Conservation (phyloP, 805 yeast species). For the Priceomyces medius region DNA sequence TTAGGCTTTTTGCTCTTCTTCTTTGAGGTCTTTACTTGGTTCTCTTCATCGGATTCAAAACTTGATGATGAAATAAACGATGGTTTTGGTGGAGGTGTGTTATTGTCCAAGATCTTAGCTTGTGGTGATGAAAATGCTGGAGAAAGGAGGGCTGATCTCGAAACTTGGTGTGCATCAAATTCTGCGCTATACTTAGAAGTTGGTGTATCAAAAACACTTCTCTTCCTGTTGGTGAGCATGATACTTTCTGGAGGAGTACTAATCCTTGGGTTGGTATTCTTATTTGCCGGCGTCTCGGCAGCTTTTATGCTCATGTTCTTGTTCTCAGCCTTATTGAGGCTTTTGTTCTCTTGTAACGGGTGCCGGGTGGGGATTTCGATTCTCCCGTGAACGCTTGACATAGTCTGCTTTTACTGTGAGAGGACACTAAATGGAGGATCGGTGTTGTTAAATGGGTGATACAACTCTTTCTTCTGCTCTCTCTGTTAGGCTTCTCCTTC, state of each 20-base stretch:
- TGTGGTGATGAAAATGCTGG: slow-evolving; percentile 53
- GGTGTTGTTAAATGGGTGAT: background rate
- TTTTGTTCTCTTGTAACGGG: slow-evolving; percentile 1
- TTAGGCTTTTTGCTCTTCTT: slow-evolving; percentile 28
- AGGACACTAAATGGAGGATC: background rate
- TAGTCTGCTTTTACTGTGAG: background rate
- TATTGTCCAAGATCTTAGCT: slow-evolving; percentile 10
- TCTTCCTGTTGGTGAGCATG: slow-evolving; percentile 13
- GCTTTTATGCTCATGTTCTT: slow-evolving; percentile 3
- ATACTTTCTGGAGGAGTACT: slow-evolving; percentile 39
- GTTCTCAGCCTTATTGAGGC: slow-evolving; percentile 1
- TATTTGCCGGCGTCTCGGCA: slow-evolving; percentile 27
- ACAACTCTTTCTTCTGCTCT: background rate
- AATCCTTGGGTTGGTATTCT: slow-evolving; percentile 20
- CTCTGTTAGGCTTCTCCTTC: background rate
- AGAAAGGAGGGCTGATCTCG: slow-evolving; percentile 25
- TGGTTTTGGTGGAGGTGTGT: slow-evolving; percentile 13
- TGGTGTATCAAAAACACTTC: slow-evolving; percentile 10
- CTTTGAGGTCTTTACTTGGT: slow-evolving; percentile 37
- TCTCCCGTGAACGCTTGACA: slow-evolving; percentile 2
- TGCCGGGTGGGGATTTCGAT: background rate
- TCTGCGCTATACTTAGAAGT: slow-evolving; percentile 6
- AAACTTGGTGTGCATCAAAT: slow-evolving; percentile 1
- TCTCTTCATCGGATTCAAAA: slow-evolving; percentile 10
- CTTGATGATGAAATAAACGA: slow-evolving; percentile 15